Percentiles rank a stretch among this genome's conserved stretches.
phyloP scores from a whole-genome alignment of 257 asterid genomes.

The Solanum okadae region DNA sequence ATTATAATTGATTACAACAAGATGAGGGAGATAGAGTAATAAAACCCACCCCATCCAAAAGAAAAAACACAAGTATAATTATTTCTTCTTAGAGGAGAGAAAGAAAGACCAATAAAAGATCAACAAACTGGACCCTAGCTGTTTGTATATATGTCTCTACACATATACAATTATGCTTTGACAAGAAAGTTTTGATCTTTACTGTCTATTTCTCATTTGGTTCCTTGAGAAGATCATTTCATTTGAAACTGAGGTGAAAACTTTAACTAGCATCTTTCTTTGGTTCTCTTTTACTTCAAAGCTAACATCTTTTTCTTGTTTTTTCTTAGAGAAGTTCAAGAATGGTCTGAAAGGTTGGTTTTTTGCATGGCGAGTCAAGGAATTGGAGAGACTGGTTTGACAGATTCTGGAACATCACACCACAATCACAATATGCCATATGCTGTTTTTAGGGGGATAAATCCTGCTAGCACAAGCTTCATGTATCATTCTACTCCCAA shows the following conservation, averaged over 20 bases:
- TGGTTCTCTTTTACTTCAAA: not conserved
- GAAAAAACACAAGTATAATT: slow-evolving; percentile 28
- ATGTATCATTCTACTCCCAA: slow-evolving; percentile 23
- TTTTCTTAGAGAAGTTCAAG: not conserved
- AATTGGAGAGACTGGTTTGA: slow-evolving; percentile 28
- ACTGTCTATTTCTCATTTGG: not conserved
- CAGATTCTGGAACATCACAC: slow-evolving; percentile 19
- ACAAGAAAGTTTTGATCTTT: not conserved
- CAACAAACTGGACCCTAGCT: slow-evolving; percentile 20
- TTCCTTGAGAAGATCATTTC: not conserved
- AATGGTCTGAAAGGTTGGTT: slow-evolving; percentile 29
- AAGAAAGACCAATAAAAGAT: slow-evolving; percentile 12
- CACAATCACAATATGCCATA: slow-evolving; percentile 37
- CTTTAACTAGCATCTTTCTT: not conserved
- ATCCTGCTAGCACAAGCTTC: slow-evolving; percentile 42
- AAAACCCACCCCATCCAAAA: slow-evolving; percentile 8
- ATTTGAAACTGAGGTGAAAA: not conserved
- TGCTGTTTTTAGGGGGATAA: slow-evolving; percentile 45
- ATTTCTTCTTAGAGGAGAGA: slow-evolving; percentile 35
- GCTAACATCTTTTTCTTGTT: not conserved
- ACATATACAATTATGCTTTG: slow-evolving; percentile 8
- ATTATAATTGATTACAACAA: slow-evolving; percentile 8
- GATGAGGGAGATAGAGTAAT: not conserved
- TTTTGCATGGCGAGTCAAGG: slow-evolving; percentile 71
- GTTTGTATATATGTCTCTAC: slow-evolving; percentile 15